Evolutionary conservation across 148 eudicot genomes (phyloP).

Genomic region (Beta vulgaris): DNA sequence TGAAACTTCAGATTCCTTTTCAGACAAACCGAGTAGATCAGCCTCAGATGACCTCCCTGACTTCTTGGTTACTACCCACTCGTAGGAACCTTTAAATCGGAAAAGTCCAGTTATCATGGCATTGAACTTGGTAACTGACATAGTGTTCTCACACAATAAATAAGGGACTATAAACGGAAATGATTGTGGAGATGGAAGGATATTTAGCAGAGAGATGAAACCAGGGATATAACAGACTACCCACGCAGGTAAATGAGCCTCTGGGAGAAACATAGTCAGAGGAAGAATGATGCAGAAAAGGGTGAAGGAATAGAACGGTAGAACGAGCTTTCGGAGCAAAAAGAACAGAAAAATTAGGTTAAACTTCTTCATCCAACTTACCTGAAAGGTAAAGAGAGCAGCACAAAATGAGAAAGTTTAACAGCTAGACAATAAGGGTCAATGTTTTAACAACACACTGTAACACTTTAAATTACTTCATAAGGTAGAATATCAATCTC

Average conservation of each 20-base stretch:
- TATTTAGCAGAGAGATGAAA: conserved; percentile 70
- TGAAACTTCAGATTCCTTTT: conserved; percentile 46
- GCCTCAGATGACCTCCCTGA: conserved; percentile 90
- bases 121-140: conserved; percentile 92
- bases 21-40: conserved; percentile 58
- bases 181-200: conserved; percentile 83
- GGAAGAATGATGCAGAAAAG: conserved; percentile 94
- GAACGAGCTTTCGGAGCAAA: conserved; percentile 81
- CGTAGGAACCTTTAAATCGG: conserved; percentile 70
- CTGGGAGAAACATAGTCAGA: conserved; percentile 87
- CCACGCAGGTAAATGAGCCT: conserved; percentile 88
- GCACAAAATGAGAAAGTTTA: background rate
- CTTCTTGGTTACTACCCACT: conserved; percentile 92
- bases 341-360: conserved; percentile 81
- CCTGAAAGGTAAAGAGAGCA: conserved; percentile 47
- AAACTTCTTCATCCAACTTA: conserved; percentile 71
- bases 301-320: conserved; percentile 91
- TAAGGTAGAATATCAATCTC: background rate
- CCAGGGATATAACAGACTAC: conserved; percentile 91
- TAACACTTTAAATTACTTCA: background rate
- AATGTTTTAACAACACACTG: background rate
- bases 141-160: conserved; percentile 80
- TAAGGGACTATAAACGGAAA: conserved; percentile 89
- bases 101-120: conserved; percentile 94
- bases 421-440: background rate